Base-by-base conservation (phyloP, 2,329 filamentous ascomycete species). In the Calonectria hongkongensis region DNA sequence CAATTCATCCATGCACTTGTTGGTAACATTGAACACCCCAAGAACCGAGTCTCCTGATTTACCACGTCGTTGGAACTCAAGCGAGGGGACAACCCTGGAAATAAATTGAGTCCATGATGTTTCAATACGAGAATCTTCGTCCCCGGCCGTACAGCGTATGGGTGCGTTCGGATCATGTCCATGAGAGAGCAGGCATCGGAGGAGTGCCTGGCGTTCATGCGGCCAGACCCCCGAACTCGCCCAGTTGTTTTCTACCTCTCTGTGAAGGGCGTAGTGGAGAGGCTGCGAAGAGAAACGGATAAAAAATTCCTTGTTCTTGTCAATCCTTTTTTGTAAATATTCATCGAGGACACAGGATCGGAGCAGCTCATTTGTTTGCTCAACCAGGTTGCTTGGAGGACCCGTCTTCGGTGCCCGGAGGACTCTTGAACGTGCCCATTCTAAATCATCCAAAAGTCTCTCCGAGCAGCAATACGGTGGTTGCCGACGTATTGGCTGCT, bases 21-120 rank as follows among this genome's bases (percentile, higher is more conserved):
- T 41, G 36, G 12, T 60, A 8, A 36, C 21, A 21, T 27, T 41
- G 54, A 60, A 41, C 3, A 3, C 54, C 13, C 21, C 33, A 6
- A 41, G 12, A 9, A 21, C 54, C 5, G 58, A 47, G 25, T 25
- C 16, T 47, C 39, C 18, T 33, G 10, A 5, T 63, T 18, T 47
- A 15, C 16, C 25, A 7, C 2, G 25, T 30, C 25, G 7, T 47
- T 43, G 28, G 58, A 47, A 47, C 5, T 63, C 18, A 1, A 63
- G 41, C 16, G 41, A 47, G 13, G 58, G 58, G 18, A 63, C 27
- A 5, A 63, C 25, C 21, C 58, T 63, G 25, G 41, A 25, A 13
- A 63, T 28, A 33, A 63, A 43, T 18, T 33, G 58, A 47, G 58
- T 63, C 58, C 58, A 63, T 45, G 58, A 41, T 12, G 39, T 63